Percentiles rank a stretch among this genome's conserved stretches.
Evolutionary conservation across 768 basidiomycete species (phyloP).

Genomic region (Pleurotus salmoneostramineus): DNA sequence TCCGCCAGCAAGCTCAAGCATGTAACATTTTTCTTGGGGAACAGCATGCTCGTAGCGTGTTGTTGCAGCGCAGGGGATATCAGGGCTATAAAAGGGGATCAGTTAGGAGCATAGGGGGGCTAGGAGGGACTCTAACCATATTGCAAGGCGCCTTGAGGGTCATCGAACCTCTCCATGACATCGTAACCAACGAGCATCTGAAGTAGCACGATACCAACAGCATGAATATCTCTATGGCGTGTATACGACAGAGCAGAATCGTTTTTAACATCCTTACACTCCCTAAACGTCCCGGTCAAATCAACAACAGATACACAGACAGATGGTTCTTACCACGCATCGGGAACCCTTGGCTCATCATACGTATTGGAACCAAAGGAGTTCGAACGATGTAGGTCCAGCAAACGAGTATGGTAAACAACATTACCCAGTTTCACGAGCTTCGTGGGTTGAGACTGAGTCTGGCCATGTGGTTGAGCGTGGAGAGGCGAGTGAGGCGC

Average conservation of each 20-base stretch:
- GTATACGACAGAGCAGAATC: conserved; percentile 75
- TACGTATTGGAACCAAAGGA: conserved; percentile 49
- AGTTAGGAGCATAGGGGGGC: not conserved
- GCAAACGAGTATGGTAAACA: conserved; percentile 65
- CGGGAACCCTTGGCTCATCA: conserved; percentile 40
- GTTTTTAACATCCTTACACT: conserved; percentile 74
- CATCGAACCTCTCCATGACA: conserved; percentile 51
- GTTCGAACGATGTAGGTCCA: conserved; percentile 84
- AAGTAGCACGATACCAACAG: conserved; percentile 71
- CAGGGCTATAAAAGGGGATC: conserved; percentile 34
- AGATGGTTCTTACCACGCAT: conserved; percentile 30
- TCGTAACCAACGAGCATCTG: conserved; percentile 86
- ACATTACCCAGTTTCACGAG: conserved; percentile 73
- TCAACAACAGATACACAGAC: not conserved
- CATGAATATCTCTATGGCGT: conserved; percentile 77
- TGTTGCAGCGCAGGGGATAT: conserved; percentile 50
- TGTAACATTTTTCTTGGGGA: conserved; percentile 52
- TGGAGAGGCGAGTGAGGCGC: no score
- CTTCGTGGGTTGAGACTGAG: conserved; percentile 42
- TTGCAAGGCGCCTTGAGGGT: conserved; percentile 54
- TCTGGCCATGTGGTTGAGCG: no score
- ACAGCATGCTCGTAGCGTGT: conserved; percentile 57
- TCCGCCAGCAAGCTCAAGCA: conserved; percentile 58
- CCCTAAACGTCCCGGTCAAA: conserved; percentile 34
- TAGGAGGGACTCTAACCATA: conserved; percentile 35